Conservation (phyloP, 208 protist species). For the Trypanosomatidae sp. region DNA sequence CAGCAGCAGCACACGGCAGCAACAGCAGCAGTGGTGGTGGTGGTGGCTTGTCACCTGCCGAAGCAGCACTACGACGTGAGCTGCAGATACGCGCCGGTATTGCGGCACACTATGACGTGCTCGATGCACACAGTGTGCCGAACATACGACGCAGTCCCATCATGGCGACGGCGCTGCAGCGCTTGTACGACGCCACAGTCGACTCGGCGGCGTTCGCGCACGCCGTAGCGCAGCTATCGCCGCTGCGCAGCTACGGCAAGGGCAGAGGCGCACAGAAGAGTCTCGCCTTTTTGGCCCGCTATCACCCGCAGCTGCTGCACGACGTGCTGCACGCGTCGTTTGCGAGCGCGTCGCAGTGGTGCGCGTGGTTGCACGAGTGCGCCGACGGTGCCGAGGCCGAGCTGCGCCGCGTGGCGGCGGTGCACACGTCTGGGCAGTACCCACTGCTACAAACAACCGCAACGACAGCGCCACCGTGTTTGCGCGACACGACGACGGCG, state of each 20-base stretch:
- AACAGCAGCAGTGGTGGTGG: not conserved
- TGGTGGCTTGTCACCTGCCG: conserved; percentile 4
- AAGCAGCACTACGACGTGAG: conserved; percentile 5
- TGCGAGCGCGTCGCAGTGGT: conserved; percentile 12
- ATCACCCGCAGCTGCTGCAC: conserved; percentile 34
- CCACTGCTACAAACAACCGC: too few species aligned
- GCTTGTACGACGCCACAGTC: conserved; percentile 20
- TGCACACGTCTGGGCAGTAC: too few species aligned
- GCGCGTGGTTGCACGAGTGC: conserved; percentile 25
- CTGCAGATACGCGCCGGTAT: conserved; percentile 20
- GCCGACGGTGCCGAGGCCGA: conserved; percentile 11
- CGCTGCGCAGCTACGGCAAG: conserved; percentile 25
- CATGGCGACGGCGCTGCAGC: conserved; percentile 6
- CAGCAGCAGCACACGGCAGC: not conserved
- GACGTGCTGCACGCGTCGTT: conserved; percentile 33
- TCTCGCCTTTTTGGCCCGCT: conserved; percentile 15
- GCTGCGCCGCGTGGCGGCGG: conserved; percentile 12
- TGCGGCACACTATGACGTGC: conserved; percentile 8
- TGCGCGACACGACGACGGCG: too few species aligned
- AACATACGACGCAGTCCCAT: conserved; percentile 19
- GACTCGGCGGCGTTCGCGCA: conserved; percentile 16
- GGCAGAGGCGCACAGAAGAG: conserved; percentile 29
- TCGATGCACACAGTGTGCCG: conserved; percentile 55
- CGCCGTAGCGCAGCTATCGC: conserved; percentile 10
- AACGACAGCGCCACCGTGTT: too few species aligned